These are phyloP conservation scores for Chlorella sp. DNA, from an alignment of 139 green algal species.

Conservation along the genomic window DNA sequence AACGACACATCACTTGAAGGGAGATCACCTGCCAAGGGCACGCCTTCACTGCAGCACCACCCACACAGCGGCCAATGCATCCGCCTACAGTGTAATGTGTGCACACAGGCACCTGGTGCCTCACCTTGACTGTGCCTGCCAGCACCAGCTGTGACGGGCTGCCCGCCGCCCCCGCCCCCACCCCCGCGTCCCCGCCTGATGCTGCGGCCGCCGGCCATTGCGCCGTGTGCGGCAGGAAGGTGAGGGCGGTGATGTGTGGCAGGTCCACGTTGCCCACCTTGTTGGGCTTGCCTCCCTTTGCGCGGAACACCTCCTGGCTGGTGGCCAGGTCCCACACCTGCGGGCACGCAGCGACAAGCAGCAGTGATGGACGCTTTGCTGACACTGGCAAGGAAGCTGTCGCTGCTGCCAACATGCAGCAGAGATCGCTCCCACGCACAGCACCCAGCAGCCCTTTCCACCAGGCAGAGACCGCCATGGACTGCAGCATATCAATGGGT, in stretches of 20 bases:
- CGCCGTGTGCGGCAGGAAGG: slow-evolving; percentile 40
- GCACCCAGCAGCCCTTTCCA: background rate
- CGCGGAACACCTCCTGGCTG: slow-evolving; percentile 17
- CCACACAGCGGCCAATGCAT: background rate
- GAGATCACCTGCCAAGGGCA: too few relatives aligned
- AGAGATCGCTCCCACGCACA: background rate
- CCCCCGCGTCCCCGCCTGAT: background rate
- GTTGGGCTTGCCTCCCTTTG: slow-evolving; percentile 36
- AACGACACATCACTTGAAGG: too few relatives aligned
- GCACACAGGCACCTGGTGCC: background rate
- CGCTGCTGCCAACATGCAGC: too few relatives aligned
- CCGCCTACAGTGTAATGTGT: background rate
- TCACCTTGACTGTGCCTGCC: slow-evolving; percentile 20
- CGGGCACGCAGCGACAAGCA: too few relatives aligned
- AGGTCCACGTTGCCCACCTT: slow-evolving; percentile 29
- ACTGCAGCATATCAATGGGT: too few relatives aligned
- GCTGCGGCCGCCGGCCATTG: too few relatives aligned
- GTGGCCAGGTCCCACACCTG: slow-evolving; percentile 43
- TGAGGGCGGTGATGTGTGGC: slow-evolving; percentile 26
- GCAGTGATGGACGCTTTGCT: too few relatives aligned
- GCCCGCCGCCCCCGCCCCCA: too few relatives aligned
- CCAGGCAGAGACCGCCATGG: background rate
- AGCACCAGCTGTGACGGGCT: slow-evolving; percentile 7
- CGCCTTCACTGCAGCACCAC: too few relatives aligned
- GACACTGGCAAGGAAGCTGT: too few relatives aligned